These are phyloP conservation scores for Aureobasidium sp. DNA, from an alignment of 2,329 filamentous ascomycete genomes.

Conservation along the genomic window DNA sequence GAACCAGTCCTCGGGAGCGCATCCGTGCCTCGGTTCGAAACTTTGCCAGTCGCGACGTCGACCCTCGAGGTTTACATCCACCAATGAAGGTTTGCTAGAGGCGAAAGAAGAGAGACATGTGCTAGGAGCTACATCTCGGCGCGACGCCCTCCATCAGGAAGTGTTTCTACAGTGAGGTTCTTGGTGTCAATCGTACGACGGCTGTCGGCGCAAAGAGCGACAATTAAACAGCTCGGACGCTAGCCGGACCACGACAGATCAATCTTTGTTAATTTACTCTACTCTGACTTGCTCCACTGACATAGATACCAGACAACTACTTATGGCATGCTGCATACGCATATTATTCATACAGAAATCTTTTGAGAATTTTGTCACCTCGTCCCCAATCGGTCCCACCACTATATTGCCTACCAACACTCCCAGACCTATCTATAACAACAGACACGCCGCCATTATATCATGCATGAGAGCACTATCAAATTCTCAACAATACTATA, in stretches of 20 bases:
- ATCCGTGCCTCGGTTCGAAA: conserved; percentile 6
- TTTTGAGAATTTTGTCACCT: neutral
- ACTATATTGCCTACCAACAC: neutral
- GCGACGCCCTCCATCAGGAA: neutral
- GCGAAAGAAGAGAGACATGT: neutral
- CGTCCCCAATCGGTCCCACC: neutral
- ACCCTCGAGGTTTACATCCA: neutral
- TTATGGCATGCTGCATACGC: neutral
- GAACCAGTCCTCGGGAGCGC: neutral
- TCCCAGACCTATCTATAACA: neutral
- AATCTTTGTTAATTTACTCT: neutral
- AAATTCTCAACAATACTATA: no score
- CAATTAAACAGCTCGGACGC: neutral
- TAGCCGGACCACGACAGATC: neutral
- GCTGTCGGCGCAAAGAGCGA: neutral
- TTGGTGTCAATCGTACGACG: no score
- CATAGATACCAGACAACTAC: neutral
- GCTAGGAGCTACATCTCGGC: neutral
- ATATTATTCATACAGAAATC: neutral
- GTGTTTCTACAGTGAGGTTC: neutral
- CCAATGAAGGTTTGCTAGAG: neutral
- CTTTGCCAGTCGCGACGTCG: neutral
- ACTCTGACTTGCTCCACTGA: neutral
- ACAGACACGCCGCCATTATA: neutral
- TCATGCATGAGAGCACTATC: neutral